A percentile compares a stretch with the other conserved stretches of the same genome.
Conservation (phyloP, 1,284 basidiomycete species). For the Pascua sp. region DNA sequence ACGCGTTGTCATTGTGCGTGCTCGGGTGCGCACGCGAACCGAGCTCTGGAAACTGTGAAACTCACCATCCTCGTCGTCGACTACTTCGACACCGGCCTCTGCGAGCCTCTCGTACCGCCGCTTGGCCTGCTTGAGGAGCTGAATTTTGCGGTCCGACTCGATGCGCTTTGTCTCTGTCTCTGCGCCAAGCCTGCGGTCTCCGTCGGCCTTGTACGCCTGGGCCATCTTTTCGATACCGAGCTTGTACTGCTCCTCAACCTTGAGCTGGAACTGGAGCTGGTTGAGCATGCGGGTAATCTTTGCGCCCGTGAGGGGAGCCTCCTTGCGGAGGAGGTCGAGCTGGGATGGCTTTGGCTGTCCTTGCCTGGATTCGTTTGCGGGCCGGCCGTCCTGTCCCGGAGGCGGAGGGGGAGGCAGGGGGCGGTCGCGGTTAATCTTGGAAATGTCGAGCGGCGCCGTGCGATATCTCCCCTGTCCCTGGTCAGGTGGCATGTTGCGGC, state of each 20-base stretch:
- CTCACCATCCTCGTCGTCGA: conserved; percentile 70
- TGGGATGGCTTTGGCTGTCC: conserved; percentile 45
- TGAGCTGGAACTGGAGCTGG: conserved; percentile 98
- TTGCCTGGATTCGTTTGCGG: not conserved
- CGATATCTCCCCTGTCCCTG: not conserved
- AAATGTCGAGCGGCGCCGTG: conserved; percentile 10
- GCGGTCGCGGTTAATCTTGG: conserved; percentile 5
- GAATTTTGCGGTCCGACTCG: conserved; percentile 95
- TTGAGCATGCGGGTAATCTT: conserved; percentile 98
- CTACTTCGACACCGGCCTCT: conserved; percentile 69
- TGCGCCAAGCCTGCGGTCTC: conserved; percentile 85
- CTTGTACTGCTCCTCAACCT: conserved; percentile 98
- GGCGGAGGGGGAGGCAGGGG: conserved; percentile 10
- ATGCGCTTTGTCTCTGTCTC: conserved; percentile 92
- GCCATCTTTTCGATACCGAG: conserved; percentile 99
- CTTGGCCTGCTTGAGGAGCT: conserved; percentile 83
- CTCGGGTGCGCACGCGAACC: too few species aligned
- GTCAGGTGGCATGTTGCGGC: not conserved
- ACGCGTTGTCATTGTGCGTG: too few species aligned
- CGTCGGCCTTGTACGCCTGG: conserved; percentile 86
- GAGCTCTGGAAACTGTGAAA: not conserved
- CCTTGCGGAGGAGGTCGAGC: conserved; percentile 88
- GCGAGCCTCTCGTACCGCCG: conserved; percentile 96
- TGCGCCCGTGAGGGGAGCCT: conserved; percentile 91
- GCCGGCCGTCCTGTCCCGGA: conserved; percentile 3